Percentiles rank a stretch among this genome's conserved stretches.
phyloP scores from a whole-genome alignment of 2,329 filamentous ascomycete genomes.

The Podosphaera aphanis region DNA sequence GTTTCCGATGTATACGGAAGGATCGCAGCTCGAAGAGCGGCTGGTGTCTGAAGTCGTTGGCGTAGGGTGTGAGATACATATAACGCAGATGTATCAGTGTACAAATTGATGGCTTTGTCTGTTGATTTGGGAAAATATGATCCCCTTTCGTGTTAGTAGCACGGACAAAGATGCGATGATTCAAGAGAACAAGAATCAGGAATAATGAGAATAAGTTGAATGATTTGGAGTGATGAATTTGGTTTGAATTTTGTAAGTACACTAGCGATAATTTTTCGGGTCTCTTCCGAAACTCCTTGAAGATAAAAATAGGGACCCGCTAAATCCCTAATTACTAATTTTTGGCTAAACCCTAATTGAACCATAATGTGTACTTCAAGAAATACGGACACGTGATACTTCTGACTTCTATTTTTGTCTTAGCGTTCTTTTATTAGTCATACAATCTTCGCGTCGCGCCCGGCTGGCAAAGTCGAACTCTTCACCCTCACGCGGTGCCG shows the following conservation, averaged over 20 bases:
- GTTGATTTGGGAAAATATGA: slow-evolving; percentile 7
- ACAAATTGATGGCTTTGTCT: slow-evolving; percentile 15
- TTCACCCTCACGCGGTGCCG: too few relatives aligned
- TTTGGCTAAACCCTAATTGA: too few relatives aligned
- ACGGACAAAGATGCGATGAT: background rate
- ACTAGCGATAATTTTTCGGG: background rate
- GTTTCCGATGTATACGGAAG: slow-evolving; percentile 90
- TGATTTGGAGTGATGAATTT: background rate
- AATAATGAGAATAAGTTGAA: background rate
- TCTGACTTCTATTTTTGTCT: too few relatives aligned
- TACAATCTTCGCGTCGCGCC: too few relatives aligned
- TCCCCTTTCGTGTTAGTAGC: slow-evolving; percentile 5
- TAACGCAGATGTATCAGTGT: slow-evolving; percentile 17
- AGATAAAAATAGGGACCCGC: too few relatives aligned
- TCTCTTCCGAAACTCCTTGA: background rate
- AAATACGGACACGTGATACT: too few relatives aligned
- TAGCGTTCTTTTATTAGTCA: too few relatives aligned
- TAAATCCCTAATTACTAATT: too few relatives aligned
- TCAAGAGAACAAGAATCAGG: background rate
- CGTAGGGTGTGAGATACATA: slow-evolving; percentile 25
- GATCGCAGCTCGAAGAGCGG: slow-evolving; percentile 86
- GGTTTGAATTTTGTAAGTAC: background rate
- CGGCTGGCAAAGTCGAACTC: too few relatives aligned
- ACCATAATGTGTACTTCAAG: too few relatives aligned
- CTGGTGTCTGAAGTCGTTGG: slow-evolving; percentile 82